phyloP scores from a whole-genome alignment of 495 filamentous ascomycete species.

The Penicillium coprophilum region DNA sequence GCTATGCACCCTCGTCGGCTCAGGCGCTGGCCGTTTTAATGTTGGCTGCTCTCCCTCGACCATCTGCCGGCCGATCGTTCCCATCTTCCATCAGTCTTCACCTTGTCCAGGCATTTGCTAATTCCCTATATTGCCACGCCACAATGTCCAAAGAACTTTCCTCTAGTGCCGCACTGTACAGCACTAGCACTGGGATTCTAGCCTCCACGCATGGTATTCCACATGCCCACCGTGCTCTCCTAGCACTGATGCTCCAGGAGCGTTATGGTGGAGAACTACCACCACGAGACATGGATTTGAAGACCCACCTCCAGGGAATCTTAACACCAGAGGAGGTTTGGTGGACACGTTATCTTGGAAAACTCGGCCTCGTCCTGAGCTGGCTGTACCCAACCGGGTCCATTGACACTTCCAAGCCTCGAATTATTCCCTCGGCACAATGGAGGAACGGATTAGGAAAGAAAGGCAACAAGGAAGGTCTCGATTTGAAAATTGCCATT shows the following conservation, averaged over 20 bases:
- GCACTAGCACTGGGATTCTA: constrained; percentile 67
- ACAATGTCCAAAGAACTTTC: constrained; percentile 51
- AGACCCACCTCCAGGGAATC: constrained; percentile 46
- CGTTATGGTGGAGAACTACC: constrained; percentile 71
- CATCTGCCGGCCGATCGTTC: constrained; percentile 20
- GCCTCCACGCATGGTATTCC: constrained; percentile 67
- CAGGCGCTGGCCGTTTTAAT: constrained; percentile 43
- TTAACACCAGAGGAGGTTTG: constrained; percentile 50
- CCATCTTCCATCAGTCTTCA: constrained; percentile 42
- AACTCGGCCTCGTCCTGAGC: constrained; percentile 27
- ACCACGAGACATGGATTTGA: constrained; percentile 49
- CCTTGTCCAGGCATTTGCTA: constrained; percentile 51
- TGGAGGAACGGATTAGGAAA: constrained; percentile 30
- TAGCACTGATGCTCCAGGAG: constrained; percentile 72
- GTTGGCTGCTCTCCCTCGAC: constrained; percentile 42
- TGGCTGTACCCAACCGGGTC: constrained; percentile 32
- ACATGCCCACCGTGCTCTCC: constrained; percentile 66
- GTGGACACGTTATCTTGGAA: constrained; percentile 64
- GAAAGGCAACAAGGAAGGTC: constrained; percentile 27
- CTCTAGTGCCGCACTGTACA: constrained; percentile 68
- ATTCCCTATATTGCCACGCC: constrained; percentile 53
- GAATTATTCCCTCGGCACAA: constrained; percentile 26
- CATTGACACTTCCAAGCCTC: constrained; percentile 31
- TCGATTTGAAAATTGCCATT: constrained; percentile 27
- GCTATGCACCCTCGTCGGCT: constrained; percentile 47